phyloP scores from a whole-genome alignment of 208 protist species.

The Tritrichomonas foetus region DNA sequence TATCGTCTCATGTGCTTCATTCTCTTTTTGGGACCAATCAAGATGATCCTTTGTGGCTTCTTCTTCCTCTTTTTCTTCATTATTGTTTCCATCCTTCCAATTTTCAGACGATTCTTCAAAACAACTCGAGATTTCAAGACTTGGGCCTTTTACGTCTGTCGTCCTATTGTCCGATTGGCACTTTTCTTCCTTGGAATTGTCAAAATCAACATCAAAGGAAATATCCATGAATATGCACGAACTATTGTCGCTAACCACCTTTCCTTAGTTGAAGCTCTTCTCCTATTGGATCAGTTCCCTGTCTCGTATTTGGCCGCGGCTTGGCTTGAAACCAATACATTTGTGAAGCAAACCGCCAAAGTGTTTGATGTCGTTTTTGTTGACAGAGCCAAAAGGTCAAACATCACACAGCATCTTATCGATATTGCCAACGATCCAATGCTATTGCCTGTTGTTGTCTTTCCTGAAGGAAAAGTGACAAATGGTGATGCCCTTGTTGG shows the following conservation, averaged over 20 bases:
- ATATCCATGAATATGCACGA: background rate
- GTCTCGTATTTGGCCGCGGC: background rate
- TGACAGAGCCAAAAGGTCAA: background rate
- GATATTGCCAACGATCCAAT: slow-evolving; percentile 20
- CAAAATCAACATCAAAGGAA: background rate
- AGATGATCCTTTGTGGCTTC: background rate
- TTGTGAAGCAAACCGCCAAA: background rate
- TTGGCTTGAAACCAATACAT: background rate
- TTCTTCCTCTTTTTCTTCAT: background rate
- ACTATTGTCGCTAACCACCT: slow-evolving; percentile 13
- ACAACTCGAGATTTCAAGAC: background rate
- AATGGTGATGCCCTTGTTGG: slow-evolving; percentile 29
- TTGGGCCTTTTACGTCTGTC: background rate
- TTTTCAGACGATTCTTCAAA: background rate
- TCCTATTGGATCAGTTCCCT: background rate
- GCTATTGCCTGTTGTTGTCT: background rate
- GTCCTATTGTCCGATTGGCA: background rate
- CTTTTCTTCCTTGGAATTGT: background rate
- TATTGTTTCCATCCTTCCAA: background rate
- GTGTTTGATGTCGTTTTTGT: slow-evolving; percentile 29
- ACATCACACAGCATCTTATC: background rate
- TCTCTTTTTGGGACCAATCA: background rate
- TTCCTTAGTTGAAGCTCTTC: background rate
- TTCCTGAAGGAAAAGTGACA: slow-evolving; percentile 36
- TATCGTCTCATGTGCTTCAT: slow-evolving; percentile 12